A percentile compares a stretch with the other conserved stretches of the same genome.
These are phyloP conservation scores for Dipsacomyces acuminosporus DNA, from an alignment of 371 early-diverging fungal genomes.

Conservation along the genomic window DNA sequence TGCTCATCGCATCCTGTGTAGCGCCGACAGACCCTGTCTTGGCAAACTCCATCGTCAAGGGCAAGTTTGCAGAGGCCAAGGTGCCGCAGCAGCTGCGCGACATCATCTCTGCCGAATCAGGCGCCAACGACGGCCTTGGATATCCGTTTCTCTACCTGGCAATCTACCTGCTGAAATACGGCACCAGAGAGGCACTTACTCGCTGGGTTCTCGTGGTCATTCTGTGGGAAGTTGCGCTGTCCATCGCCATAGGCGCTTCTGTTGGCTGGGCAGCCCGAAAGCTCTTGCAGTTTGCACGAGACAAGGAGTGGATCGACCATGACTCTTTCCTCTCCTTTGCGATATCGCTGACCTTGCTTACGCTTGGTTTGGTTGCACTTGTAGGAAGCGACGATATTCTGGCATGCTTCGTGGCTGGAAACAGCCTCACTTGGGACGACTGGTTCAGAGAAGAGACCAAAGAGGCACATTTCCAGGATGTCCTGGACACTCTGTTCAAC, in stretches of 20 bases:
- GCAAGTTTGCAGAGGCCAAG: constrained; percentile 81
- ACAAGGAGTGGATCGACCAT: constrained; percentile 75
- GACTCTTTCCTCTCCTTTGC: constrained; percentile 81
- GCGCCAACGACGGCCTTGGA: constrained; percentile 74
- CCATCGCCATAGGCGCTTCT: constrained; percentile 69
- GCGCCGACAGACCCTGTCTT: constrained; percentile 96
- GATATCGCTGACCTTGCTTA: constrained; percentile 76
- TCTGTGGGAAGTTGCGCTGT: constrained; percentile 65
- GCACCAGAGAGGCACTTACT: constrained; percentile 54
- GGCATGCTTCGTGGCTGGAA: constrained; percentile 85
- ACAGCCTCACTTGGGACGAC: constrained; percentile 78
- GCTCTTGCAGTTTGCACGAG: constrained; percentile 63
- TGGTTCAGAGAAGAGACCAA: constrained; percentile 83
- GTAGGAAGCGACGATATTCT: constrained; percentile 84
- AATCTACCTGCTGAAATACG: constrained; percentile 55
- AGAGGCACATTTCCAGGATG: constrained; percentile 84
- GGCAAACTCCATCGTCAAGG: constrained; percentile 87
- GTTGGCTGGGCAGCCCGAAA: constrained; percentile 70
- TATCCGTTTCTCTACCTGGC: constrained; percentile 78
- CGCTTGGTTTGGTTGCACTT: constrained; percentile 67
- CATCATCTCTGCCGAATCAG: constrained; percentile 78
- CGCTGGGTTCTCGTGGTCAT: constrained; percentile 66
- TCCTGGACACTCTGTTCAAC: constrained; percentile 90
- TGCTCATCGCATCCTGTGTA: constrained; percentile 85
- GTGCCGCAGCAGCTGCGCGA: constrained; percentile 74